Conservation (phyloP, 1,284 basidiomycete species). For the Trichosporon faecale region DNA sequence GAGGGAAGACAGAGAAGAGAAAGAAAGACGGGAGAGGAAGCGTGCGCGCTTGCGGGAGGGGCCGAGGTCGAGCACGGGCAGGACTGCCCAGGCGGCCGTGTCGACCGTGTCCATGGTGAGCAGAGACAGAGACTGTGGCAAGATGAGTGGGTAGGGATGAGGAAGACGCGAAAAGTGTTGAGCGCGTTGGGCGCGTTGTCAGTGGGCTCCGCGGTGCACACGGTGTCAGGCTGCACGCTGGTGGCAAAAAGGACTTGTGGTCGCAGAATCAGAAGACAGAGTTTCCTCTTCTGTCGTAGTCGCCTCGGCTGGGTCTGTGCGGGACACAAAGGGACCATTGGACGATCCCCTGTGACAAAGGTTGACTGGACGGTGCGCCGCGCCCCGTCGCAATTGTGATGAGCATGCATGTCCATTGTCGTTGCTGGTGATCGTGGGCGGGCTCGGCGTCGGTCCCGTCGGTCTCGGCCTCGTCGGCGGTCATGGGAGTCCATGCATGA, state of each 20-base stretch:
- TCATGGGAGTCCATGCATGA: no score
- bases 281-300: background rate
- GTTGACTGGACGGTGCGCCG: background rate
- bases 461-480: no score
- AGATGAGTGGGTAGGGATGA: background rate
- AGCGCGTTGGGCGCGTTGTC: no score
- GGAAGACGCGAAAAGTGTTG: background rate
- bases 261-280: background rate
- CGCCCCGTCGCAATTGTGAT: background rate
- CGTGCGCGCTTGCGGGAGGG: background rate
- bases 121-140: background rate
- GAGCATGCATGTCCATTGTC: no score
- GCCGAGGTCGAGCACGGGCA: conserved; percentile 6
- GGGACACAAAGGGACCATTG: background rate
- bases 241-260: background rate
- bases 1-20: conserved; percentile 3
- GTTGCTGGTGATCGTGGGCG: no score
- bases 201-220: no score
- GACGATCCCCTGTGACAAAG: background rate
- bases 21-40: background rate
- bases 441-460: no score
- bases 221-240: background rate
- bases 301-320: background rate
- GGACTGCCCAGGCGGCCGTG: conserved; percentile 8
- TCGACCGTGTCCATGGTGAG: conserved; percentile 3